Evolutionary conservation across 805 yeast genomes (phyloP).

Genomic region (Suhomyces kilbournensis): DNA sequence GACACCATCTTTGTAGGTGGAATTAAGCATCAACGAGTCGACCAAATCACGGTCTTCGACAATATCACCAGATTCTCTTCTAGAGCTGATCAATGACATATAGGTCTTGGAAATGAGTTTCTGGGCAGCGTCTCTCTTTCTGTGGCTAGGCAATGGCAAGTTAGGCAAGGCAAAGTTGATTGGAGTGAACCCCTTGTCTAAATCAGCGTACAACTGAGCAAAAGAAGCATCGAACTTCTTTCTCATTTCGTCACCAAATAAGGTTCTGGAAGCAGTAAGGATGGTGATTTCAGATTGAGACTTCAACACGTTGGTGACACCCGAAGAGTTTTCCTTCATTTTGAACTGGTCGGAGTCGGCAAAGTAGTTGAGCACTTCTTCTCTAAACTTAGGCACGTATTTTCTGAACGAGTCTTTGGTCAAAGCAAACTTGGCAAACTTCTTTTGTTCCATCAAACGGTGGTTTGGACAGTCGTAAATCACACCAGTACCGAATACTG

Average conservation of each 20-base stretch:
- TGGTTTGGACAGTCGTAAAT: slow-evolving; percentile 94
- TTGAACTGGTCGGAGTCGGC: slow-evolving; percentile 48
- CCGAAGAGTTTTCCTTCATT: slow-evolving; percentile 31
- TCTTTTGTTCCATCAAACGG: slow-evolving; percentile 96
- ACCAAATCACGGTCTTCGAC: slow-evolving; percentile 79
- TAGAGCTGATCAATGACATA: slow-evolving; percentile 67
- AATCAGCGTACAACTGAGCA: slow-evolving; percentile 82
- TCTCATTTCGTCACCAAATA: slow-evolving; percentile 91
- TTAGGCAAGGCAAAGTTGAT: slow-evolving; percentile 93
- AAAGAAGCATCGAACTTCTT: slow-evolving; percentile 74
- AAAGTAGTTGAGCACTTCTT: slow-evolving; percentile 72
- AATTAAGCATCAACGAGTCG: slow-evolving; percentile 77
- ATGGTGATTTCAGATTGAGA: slow-evolving; percentile 94
- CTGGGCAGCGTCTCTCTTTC: slow-evolving; percentile 86
- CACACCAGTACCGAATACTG: slow-evolving; percentile 96
- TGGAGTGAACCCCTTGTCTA: slow-evolving; percentile 96
- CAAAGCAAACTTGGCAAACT: slow-evolving; percentile 87
- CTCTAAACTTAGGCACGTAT: slow-evolving; percentile 85
- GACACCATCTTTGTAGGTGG: slow-evolving; percentile 90
- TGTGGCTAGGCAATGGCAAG: slow-evolving; percentile 83
- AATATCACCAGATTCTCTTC: slow-evolving; percentile 75
- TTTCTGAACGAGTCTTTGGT: slow-evolving; percentile 77
- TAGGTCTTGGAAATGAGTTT: slow-evolving; percentile 75
- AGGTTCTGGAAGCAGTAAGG: slow-evolving; percentile 90
- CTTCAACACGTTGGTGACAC: slow-evolving; percentile 65